Evolutionary conservation across 176 grass and related monocot genomes (phyloP), one percentile per base, ranked within the genome.

Genomic region (Carex scoparia): DNA sequence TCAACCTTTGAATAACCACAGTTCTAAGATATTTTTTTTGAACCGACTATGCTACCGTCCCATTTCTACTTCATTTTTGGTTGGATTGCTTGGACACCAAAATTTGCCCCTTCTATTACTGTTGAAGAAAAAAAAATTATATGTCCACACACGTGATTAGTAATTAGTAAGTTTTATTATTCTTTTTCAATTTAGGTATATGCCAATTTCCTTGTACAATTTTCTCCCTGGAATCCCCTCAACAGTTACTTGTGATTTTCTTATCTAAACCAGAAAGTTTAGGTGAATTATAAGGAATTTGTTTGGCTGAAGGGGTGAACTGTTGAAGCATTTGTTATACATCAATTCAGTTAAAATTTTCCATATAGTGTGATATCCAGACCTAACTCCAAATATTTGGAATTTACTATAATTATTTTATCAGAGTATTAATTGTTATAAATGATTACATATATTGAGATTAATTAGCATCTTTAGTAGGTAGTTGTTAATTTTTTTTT

Each of bases 311-410:
- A 44, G 4, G 28, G 18, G 74, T 79, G 53, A 79, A 79, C 28
- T 7, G 28, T 42, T 53, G 44, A 27, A 51, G n/a, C 74, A 58
- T 56, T 32, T 58, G 74, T 79, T 79, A 79, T 79, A 53, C 53
- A 79, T 79, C 74, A 79, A 79, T 79, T 79, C 30, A 58, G 30
- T 79, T 33, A 79, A 16, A 2, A 10, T 58, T 33, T 79, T 57
- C 4, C 12, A 2, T 33, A 18, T 33, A 18, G 49, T 18, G 13
- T 57, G 74, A 79, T 79, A 35, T 33, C 23, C 35, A 57, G 74
- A 75, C 71, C 71, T 6, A 75, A 75, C 19, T 75, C 4, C 23
- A 75, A 13, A 46, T 71, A 62, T 8, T 14, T 66, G 0, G 1
- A 3, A 35, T 66, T 66, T 33, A 66, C 0, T 23, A 10, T 66